These are phyloP conservation scores for Aspergillus ibericus DNA, from an alignment of 2,329 filamentous ascomycete genomes.

Conservation along the genomic window DNA sequence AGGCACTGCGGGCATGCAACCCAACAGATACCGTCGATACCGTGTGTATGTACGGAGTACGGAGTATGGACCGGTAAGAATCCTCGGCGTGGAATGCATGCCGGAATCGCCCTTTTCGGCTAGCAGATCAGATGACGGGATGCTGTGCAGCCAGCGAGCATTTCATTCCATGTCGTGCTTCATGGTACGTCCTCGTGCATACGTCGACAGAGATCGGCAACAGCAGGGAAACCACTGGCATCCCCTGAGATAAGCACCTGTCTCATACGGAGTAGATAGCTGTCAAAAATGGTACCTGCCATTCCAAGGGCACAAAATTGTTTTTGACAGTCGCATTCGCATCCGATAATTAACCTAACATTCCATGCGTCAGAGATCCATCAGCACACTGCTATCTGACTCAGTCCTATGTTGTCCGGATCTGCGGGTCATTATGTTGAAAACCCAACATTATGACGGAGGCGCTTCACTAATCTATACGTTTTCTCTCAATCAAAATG, in stretches of 20 bases:
- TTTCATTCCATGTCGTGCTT: neutral
- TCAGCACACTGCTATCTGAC: neutral
- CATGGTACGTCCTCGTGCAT: neutral
- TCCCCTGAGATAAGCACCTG: neutral
- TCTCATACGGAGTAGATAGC: neutral
- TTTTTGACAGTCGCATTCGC: neutral
- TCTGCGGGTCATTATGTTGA: neutral
- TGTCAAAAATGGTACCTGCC: no score
- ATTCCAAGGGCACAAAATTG: neutral
- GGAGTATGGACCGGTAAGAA: neutral
- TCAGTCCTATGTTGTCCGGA: neutral
- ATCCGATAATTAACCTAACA: neutral
- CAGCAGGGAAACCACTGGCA: neutral
- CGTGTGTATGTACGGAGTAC: neutral
- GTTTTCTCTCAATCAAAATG: no score
- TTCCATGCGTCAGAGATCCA: neutral
- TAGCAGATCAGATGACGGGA: neutral
- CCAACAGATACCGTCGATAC: neutral
- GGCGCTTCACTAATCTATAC: no score
- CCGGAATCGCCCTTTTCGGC: conserved; percentile 1
- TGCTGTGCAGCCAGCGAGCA: neutral
- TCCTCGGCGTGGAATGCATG: neutral
- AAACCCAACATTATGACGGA: neutral
- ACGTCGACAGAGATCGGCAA: neutral
- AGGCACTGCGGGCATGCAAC: neutral